A percentile compares a stretch with the other conserved stretches of the same genome.
phyloP scores from a whole-genome alignment of 1,284 basidiomycete genomes.

The Sanguinoderma infundibulare region DNA sequence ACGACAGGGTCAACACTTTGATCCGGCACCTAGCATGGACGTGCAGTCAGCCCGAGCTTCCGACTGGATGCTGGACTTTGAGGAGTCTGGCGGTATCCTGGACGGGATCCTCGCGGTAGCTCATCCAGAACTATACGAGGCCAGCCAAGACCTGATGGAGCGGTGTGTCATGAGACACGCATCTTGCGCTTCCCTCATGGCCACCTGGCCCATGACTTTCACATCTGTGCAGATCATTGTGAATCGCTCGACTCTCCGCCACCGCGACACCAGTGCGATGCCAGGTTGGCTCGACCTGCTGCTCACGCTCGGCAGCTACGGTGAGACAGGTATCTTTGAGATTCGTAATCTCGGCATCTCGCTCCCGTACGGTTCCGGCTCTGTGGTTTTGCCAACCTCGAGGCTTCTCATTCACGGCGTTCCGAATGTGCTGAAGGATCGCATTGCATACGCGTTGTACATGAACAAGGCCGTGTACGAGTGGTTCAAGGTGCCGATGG shows the following conservation, averaged over 20 bases:
- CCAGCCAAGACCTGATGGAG: not conserved
- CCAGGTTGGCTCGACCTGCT: not conserved
- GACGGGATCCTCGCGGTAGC: slow-evolving; percentile 1
- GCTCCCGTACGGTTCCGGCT: not conserved
- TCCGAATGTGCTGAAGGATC: not conserved
- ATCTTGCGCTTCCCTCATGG: not conserved
- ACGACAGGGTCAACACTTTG: no score
- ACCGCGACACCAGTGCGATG: not conserved
- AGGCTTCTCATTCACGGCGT: not conserved
- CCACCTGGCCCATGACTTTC: not conserved
- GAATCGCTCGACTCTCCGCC: not conserved
- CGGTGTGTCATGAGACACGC: not conserved
- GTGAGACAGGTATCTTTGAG: not conserved
- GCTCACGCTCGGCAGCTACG: not conserved
- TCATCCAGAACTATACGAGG: not conserved
- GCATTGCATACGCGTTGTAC: not conserved
- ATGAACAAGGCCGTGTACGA: not conserved
- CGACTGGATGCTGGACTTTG: no score
- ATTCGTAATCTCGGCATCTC: not conserved
- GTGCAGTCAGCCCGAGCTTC: no score
- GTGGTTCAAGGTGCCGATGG: not conserved
- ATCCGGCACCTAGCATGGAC: no score
- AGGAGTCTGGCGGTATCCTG: not conserved
- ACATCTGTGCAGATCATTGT: not conserved
- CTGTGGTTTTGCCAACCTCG: not conserved